phyloP scores from a whole-genome alignment of 148 eudicot genomes.

The Camellia sinensis region DNA sequence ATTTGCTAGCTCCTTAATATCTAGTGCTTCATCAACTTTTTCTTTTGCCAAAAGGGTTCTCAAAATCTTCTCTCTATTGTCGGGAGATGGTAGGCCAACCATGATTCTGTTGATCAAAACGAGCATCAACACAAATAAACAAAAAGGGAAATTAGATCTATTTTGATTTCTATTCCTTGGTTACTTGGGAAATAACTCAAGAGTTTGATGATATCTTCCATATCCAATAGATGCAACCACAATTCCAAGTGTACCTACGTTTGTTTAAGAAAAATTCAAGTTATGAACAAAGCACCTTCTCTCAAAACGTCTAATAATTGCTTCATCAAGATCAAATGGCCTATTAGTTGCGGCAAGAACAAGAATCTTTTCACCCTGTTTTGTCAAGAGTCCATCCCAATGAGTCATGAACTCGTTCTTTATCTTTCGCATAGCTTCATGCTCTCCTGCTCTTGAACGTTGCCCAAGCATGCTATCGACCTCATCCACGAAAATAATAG shows the following conservation, averaged over 20 bases:
- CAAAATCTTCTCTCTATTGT: constrained; percentile 79
- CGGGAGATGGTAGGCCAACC: constrained; percentile 78
- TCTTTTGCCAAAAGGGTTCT: constrained; percentile 85
- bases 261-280: too few species aligned
- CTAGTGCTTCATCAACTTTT: constrained; percentile 54
- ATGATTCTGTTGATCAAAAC: constrained; percentile 47
- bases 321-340: constrained; percentile 97
- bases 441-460: constrained; percentile 77
- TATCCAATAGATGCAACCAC: too few species aligned
- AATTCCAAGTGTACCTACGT: too few species aligned
- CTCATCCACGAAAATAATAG: constrained; percentile 92
- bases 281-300: constrained; percentile 48
- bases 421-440: constrained; percentile 95
- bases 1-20: constrained; percentile 66
- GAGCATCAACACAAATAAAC: background rate
- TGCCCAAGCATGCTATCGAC: constrained; percentile 99
- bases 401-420: constrained; percentile 96
- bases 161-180: too few species aligned
- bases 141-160: background rate
- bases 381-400: constrained; percentile 86
- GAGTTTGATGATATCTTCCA: too few species aligned
- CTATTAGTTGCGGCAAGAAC: constrained; percentile 97
- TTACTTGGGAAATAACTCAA: too few species aligned
- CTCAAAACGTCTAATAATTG: constrained; percentile 94
- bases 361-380: constrained; percentile 75